A percentile compares a stretch with the other conserved stretches of the same genome.
Conservation (phyloP, 345 rosid species). For the Balakata baccata region DNA sequence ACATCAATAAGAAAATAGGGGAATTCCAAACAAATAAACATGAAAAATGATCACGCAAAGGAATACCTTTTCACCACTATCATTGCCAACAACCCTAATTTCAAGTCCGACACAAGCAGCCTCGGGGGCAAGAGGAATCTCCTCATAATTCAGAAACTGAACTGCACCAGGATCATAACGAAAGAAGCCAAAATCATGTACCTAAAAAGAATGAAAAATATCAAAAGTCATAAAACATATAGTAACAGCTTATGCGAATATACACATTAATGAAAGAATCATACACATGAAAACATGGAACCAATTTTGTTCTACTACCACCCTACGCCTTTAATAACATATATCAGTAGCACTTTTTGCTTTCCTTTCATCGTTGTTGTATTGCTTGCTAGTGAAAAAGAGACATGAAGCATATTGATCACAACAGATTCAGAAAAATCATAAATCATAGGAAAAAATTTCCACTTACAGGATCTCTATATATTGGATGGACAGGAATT, state of each 20-base stretch:
- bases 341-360: neutral
- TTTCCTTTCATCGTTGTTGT: neutral
- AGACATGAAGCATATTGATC: neutral
- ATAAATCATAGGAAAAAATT: neutral
- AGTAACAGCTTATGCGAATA: neutral
- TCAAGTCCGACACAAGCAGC: constrained; percentile 93
- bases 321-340: neutral
- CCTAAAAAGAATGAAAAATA: constrained; percentile 44
- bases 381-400: neutral
- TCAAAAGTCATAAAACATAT: neutral
- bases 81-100: constrained; percentile 95
- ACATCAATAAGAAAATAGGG: neutral
- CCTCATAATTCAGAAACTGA: constrained; percentile 78
- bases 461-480: constrained; percentile 79
- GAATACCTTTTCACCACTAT: constrained; percentile 92
- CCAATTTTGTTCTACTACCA: neutral
- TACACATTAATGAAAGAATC: neutral
- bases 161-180: constrained; percentile 71
- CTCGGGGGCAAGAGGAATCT: constrained; percentile 95
- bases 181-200: constrained; percentile 98
- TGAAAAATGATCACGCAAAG: neutral
- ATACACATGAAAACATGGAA: neutral
- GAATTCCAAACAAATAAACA: neutral
- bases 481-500: constrained; percentile 71
- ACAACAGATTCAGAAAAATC: neutral